Evolutionary conservation across 2,329 filamentous ascomycete genomes (phyloP).

Genomic region (Rhynchosporium graminicola): DNA sequence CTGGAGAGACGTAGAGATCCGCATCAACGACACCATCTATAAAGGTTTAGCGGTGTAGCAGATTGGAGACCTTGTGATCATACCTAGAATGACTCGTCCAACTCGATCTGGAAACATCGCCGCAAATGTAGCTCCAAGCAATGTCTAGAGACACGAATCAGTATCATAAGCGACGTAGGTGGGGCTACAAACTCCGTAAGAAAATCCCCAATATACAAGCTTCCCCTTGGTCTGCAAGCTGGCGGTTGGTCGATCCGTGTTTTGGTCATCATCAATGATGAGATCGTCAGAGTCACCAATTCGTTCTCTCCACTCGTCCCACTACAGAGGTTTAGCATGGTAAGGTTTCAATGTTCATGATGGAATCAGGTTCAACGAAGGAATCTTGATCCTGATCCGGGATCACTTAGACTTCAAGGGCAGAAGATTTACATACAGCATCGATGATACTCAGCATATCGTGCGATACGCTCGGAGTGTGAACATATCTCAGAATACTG

Average conservation of each 20-base stretch:
- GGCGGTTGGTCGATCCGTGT: background rate
- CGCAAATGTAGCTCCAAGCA: conserved; percentile 48
- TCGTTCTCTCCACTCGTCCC: conserved; percentile 35
- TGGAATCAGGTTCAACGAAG: background rate
- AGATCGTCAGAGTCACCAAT: background rate
- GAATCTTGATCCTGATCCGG: background rate
- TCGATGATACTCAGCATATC: conserved; percentile 44
- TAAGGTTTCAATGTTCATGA: background rate
- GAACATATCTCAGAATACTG: conserved; percentile 37
- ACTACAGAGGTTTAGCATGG: conserved; percentile 12
- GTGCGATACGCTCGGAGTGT: conserved; percentile 41
- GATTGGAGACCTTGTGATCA: background rate
- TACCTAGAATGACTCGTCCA: conserved; percentile 44
- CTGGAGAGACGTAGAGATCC: conserved; percentile 32
- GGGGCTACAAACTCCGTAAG: conserved; percentile 44
- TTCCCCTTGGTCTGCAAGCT: conserved; percentile 33
- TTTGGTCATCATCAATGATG: background rate
- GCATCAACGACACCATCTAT: conserved; percentile 37
- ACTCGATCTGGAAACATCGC: conserved; percentile 48
- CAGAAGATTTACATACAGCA: conserved; percentile 19
- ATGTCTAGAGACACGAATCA: conserved; percentile 25
- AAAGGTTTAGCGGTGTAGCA: conserved; percentile 40
- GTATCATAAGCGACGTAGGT: background rate
- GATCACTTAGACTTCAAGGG: background rate
- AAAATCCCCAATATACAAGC: conserved; percentile 51